phyloP scores from a whole-genome alignment of 2,329 filamentous ascomycete genomes.

The Zopfia rhizophila region DNA sequence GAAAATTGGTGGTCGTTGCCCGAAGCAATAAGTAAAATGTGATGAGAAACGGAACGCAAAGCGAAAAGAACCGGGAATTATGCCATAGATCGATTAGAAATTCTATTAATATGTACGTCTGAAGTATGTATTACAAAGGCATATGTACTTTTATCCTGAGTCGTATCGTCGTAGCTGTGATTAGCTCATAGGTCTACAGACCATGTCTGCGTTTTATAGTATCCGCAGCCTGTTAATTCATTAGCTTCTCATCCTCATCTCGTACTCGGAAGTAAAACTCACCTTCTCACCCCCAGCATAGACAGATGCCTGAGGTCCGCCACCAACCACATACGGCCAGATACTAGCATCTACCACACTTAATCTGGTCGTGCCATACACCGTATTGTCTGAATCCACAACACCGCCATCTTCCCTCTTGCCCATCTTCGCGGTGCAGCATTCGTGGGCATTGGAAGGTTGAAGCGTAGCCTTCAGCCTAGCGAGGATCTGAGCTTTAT shows the following conservation, averaged over 20 bases:
- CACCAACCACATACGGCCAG: constrained; percentile 28
- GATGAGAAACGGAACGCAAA: too few relatives aligned
- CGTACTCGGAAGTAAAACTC: constrained; percentile 14
- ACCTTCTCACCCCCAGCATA: constrained; percentile 35
- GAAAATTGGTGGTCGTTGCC: too few relatives aligned
- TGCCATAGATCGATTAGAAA: too few relatives aligned
- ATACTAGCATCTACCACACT: constrained; percentile 39
- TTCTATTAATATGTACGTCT: too few relatives aligned
- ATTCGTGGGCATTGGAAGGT: constrained; percentile 31
- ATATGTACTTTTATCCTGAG: too few relatives aligned
- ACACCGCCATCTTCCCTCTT: constrained; percentile 27
- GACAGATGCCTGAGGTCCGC: constrained; percentile 26
- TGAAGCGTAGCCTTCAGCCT: constrained; percentile 15
- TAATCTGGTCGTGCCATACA: constrained; percentile 31
- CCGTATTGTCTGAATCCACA: constrained; percentile 26
- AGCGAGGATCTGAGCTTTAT: not conserved
- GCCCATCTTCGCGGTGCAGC: constrained; percentile 37
- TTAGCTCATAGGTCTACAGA: too few relatives aligned
- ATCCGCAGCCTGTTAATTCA: constrained; percentile 7
- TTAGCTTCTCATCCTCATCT: constrained; percentile 9
- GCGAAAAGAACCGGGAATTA: too few relatives aligned
- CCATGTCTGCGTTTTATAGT: constrained; percentile 10
- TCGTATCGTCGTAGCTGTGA: too few relatives aligned
- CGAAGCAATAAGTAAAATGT: too few relatives aligned
- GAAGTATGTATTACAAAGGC: too few relatives aligned